phyloP scores from a whole-genome alignment of 2,329 filamentous ascomycete species.

The Paecilomyces sp. region DNA sequence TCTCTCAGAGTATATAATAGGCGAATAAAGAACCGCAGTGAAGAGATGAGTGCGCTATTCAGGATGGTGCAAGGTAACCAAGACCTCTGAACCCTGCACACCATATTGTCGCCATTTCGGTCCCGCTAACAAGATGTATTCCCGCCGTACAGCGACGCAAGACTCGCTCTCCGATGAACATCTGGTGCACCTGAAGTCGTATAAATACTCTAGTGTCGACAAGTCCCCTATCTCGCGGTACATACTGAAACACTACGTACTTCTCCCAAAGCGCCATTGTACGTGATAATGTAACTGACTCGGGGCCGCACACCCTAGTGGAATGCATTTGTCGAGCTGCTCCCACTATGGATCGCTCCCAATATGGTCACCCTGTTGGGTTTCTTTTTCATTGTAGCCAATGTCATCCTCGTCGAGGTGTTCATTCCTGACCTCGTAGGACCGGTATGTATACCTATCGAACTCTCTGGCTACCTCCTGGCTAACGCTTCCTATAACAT shows the following conservation, averaged over 20 bases:
- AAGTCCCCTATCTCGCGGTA: conserved; percentile 91
- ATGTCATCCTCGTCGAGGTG: conserved; percentile 67
- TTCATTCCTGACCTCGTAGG: conserved; percentile 86
- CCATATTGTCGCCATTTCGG: conserved; percentile 1
- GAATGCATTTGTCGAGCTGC: conserved; percentile 87
- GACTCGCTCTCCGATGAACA: conserved; percentile 78
- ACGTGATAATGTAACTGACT: not conserved
- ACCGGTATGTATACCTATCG: conserved; percentile 53
- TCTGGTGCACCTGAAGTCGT: conserved; percentile 81
- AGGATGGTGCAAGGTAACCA: conserved; percentile 29
- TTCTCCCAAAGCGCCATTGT: conserved; percentile 20
- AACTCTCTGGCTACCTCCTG: not conserved
- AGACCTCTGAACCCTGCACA: not conserved
- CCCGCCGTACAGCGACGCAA: conserved; percentile 25
- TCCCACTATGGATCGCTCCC: conserved; percentile 93
- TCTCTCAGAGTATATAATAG: not conserved
- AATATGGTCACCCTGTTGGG: conserved; percentile 96
- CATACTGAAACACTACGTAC: conserved; percentile 90
- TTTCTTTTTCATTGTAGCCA: conserved; percentile 87
- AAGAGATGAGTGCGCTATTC: conserved; percentile 22
- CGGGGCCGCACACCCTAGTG: conserved; percentile 53
- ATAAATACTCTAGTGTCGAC: conserved; percentile 97
- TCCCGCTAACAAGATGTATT: conserved; percentile 1
- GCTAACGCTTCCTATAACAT: conserved; percentile 9
- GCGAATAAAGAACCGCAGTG: not conserved